Evolutionary conservation across 768 basidiomycete species (phyloP), one percentile per base, ranked within the genome.

Genomic region (Trametes cinnabarina): DNA sequence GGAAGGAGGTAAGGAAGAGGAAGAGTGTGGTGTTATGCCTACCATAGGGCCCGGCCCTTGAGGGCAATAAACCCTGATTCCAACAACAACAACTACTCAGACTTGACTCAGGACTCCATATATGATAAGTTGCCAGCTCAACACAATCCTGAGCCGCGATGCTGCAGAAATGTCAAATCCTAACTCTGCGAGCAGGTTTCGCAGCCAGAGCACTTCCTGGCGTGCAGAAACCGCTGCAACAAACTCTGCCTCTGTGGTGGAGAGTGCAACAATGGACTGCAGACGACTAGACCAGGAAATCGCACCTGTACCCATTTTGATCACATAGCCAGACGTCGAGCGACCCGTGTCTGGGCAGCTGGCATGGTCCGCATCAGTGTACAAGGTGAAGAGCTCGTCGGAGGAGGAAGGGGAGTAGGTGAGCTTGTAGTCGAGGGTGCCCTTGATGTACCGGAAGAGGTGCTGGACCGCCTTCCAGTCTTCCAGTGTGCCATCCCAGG

Each of bases 191-290:
- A 76, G 68, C 37, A 77, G 70, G 60, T 32, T 32, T 32, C 30
- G 30, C 30, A 32, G 30, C 30, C 30, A 32, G 30, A 32, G 30
- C 30, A 32, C 30, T 2, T 32, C 30, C 30, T 32, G 30, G 30
- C 30, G 7, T 32, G 30, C 30, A 32, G 30, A 32, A 12, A 32
- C 30, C 2, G 30, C 30, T 32, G 30, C 30, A 32, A 32, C 30
- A 32, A 72, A 77, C 60, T 79, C 74, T 25, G 75, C 73, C 62
- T 79, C 77, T 1, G 30, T 32, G 30, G 30, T 32, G 30, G 30
- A 32, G 30, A 32, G 72, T 73, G 77, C 68, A n/a, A 79, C 74
- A 39, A 73, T 63, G 0, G 65, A 12, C 65, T 82, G 81, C 20
- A 71, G 65, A 39, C 69, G 67, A 26, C 71, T 73, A 8, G 40